A percentile compares a stretch with the other conserved stretches of the same genome.
phyloP scores from a whole-genome alignment of 2,329 filamentous ascomycete genomes.

The Lachnellula arida region DNA sequence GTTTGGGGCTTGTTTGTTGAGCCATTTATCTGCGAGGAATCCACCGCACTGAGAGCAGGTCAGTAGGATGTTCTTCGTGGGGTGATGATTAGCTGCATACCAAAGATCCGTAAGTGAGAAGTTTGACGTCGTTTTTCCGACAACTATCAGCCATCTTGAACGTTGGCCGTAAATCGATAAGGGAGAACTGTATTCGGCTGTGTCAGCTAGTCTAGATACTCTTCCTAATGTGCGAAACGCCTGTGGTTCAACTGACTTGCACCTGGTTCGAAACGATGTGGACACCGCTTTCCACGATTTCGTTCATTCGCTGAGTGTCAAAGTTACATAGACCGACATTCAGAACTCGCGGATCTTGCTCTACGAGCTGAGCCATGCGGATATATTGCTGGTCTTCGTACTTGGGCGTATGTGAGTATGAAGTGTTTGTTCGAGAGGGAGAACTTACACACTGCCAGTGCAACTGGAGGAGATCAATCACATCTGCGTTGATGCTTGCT shows the following conservation, averaged over 20 bases:
- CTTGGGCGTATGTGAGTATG: constrained; percentile 13
- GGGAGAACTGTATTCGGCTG: constrained; percentile 32
- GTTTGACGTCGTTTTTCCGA: constrained; percentile 35
- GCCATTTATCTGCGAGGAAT: constrained; percentile 38
- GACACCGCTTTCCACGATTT: constrained; percentile 32
- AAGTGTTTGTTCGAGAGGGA: neutral
- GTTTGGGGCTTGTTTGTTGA: constrained; percentile 33
- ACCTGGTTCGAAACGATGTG: constrained; percentile 36
- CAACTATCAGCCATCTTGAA: constrained; percentile 36
- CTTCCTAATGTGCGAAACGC: neutral
- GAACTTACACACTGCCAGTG: constrained; percentile 38
- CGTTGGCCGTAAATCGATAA: constrained; percentile 37
- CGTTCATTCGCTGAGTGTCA: constrained; percentile 35
- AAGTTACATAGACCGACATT: constrained; percentile 40
- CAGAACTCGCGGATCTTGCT: constrained; percentile 31
- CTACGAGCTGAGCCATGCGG: constrained; percentile 32
- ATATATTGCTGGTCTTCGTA: constrained; percentile 37
- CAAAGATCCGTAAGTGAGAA: constrained; percentile 41
- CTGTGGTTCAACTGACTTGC: constrained; percentile 23
- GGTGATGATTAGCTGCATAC: constrained; percentile 17
- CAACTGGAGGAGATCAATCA: constrained; percentile 39
- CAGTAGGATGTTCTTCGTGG: neutral
- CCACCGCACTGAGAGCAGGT: constrained; percentile 33
- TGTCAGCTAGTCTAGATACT: neutral
- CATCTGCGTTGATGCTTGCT: constrained; percentile 29